Evolutionary conservation across 2,329 filamentous ascomycete species (phyloP), one percentile per base, ranked within the genome.

Genomic region (Tolypocladium inflatum): DNA sequence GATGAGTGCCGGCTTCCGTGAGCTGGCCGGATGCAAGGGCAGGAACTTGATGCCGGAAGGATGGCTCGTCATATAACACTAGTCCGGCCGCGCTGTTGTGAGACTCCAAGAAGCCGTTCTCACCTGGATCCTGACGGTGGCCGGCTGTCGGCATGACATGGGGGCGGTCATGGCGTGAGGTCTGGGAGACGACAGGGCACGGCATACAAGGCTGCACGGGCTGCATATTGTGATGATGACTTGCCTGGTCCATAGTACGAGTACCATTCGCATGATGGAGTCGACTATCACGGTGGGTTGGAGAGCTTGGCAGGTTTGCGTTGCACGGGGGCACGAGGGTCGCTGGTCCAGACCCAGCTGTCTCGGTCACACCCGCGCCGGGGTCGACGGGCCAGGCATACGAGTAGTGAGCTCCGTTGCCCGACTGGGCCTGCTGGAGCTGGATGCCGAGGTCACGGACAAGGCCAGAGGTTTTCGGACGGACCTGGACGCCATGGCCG

Each of bases 81-180:
- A 37, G 11, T 52, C 48, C 30, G 10, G 30, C 48, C 8, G 48
- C 30, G n/a, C 48, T 35, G 48, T 11, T 52, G 48, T 52, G 48
- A 52, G 48, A 52, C 48, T 52, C 48, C 30, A 52, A 52, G 48
- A 57, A 30, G 55, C 21, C 43, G 43, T 51, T 38, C 19, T 51
- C 55, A 17, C 33, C 33, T 39, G 55, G 33, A 38, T 41, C 42
- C 35, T 41, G 33, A 50, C 19, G 45, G 17, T 48, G 30, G 48
- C 39, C 43, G 45, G 56, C 57, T 51, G 58, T 61, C 55, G 57
- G 26, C 61, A 56, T 55, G 55, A 38, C 52, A 55, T 50, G 42
- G 38, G 41, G 52, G 51, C 33, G 54, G 39, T 10, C 48, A 13
- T 59, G 42, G 55, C 38, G 39, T 54, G 50, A 57, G 48, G 56